Base-by-base conservation (phyloP, 2,329 filamentous ascomycete species). In the Fusarium algeriense region DNA sequence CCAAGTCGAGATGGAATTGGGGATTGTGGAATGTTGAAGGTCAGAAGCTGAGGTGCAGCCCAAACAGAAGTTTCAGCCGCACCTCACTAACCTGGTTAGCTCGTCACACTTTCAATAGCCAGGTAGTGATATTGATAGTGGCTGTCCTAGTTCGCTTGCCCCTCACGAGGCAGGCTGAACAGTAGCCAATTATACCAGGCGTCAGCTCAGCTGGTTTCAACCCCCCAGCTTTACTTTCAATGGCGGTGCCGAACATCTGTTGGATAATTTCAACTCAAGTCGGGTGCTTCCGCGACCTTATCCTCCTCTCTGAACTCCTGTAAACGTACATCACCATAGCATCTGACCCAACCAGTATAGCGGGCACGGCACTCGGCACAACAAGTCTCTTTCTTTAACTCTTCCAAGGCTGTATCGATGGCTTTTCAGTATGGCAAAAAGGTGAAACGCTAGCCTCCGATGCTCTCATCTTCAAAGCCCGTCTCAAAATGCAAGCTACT, bases 151-250 rank as follows among this genome's bases (percentile, higher is more conserved):
- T 30, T 30, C 28, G 28, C 28, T 5, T 30, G 48, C 20, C 48
- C 48, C 48, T 50, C 48, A 26, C 32, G 8, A 50, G 32, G 32
- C 48, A n/a, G 20, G 26, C 48, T 14, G 2, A 9, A n/a, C 10
- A 1, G 10, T 6, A 50, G 32, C 32, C 48, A 50, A 50, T 50
- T 30, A 11, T n/a, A 50, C 7, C 12, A 0, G 6, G 7, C 8
- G 17, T 15, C 32, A 37, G 8, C 12, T 37, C 32, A 26, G 20
- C 32, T 50, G 3, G 20, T 50, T 50, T 37, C 32, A 50, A 37
- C 4, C 32, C 48, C 48, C 30, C 15, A 2, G 46, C 1, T 7
- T 3, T 1, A 7, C 19, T 20, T 3, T 15, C 20, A 1, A 2
- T 1, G 6, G 6, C 0, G 13, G 8, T 50, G 20, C 32, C 48